Evolutionary conservation across 352 stramenopile genomes (phyloP), one percentile per base, ranked within the genome.

Genomic region (Lagenidium sp.): DNA sequence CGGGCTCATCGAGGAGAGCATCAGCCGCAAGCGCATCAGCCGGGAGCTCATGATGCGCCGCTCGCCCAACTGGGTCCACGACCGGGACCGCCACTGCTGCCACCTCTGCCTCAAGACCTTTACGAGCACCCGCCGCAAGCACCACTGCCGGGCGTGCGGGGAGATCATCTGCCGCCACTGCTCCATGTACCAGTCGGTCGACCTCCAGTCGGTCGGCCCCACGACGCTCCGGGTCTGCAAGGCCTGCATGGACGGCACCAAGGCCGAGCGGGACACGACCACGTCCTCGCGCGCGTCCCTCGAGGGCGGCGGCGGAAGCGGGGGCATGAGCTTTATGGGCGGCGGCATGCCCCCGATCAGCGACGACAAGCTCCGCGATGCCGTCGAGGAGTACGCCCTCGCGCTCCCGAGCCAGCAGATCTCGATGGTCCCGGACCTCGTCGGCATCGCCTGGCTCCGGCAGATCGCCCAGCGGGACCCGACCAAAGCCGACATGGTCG

Each of bases 91-190:
- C 38, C 67, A 74, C 36, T 91, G 79, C 55, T 91, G 79, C 50
- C 73, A 87, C 40, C 50, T 91, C 35, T 91, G 79, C 32, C 59
- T 91, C 16, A 88, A 87, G 63, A 85, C 71, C 8, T 91, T 91
- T 49, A 82, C 71, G 21, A 85, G 75, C 57, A 87, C 76, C 38
- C 57, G 79, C 4, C 71, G 79, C 20, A 81, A 82, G 50, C 79
- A 92, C 47, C 79, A 92, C 56, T 89, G 76, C 53, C 72, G 79
- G 16, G 72, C 70, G 1, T 92, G 79, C 32, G 76, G 79, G n/a
- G 79, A 92, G 59, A 82, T 92, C 47, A 92, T 92, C 41, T 92
- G 79, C 48, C 67, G 75, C 40, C 63, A 58, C 29, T 92, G 79
- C 45, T 89, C 73, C n/a, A 44, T 86, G 15, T 84, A 84, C 60